Base-by-base conservation (phyloP, 2,329 filamentous ascomycete genomes). In the Chrysosporium keratinophilum region DNA sequence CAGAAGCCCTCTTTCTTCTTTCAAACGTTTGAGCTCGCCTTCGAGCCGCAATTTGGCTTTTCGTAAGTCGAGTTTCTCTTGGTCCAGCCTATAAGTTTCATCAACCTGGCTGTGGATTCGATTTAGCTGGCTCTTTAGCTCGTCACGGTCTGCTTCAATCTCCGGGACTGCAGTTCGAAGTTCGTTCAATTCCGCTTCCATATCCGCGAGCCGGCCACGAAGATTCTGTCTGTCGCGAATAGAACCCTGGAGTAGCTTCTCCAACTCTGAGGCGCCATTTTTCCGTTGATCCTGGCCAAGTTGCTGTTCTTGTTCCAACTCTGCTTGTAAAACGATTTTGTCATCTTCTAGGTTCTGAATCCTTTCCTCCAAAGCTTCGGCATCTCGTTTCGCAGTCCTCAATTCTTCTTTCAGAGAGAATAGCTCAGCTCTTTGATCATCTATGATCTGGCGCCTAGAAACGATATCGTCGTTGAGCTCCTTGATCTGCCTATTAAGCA, bases 391-490 rank as follows among this genome's bases (percentile, higher is more conserved):
- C 23, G 79, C 79, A 48, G 84, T 74, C n/a, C 85, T 80, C 7
- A 89, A 75, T 54, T 88, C 82, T 58, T 89, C 85, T 52, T 79
- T 80, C 7, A 83, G 77, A 6, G 74, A 70, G 1, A 83, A 80
- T 2, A 89, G 70, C 61, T 90, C 85, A 50, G 76, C 77, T 50
- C 83, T 79, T 23, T 85, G 73, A 48, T 80, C 78, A 15, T 84
- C 84, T 5, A 88, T 68, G 42, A 80, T 74, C n/a, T 77, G 72
- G 62, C 85, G 80, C 58, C 84, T 81, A 28, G 79, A 74, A 54
- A 84, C 78, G 11, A 93, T 75, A 55, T 88, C 86, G 46, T 81
- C 78, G 62, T 85, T 83, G 9, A 93, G 74, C 49, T 85, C 83
- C 45, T 85, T 79, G 50, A 95, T 81, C 65, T 93, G 87, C n/a